Percentiles rank a stretch among this genome's conserved stretches.
phyloP scores from a whole-genome alignment of 257 asterid genomes.

The Petrea volubilis region DNA sequence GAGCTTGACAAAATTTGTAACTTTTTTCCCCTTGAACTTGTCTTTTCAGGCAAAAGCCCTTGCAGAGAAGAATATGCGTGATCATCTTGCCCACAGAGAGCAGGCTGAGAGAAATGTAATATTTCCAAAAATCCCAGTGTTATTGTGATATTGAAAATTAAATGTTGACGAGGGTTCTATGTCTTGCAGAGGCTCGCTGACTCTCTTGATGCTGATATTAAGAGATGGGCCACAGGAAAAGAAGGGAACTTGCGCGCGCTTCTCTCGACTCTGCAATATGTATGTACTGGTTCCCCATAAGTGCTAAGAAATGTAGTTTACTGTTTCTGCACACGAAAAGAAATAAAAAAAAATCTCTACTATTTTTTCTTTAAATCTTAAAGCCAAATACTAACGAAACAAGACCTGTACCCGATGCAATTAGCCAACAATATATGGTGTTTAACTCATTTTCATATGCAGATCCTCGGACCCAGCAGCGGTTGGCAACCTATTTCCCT shows the following conservation, averaged over 20 bases:
- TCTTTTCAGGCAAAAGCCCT: constrained; percentile 92
- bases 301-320: neutral
- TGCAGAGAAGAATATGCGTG: constrained; percentile 94
- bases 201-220: constrained; percentile 88
- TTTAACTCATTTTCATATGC: constrained; percentile 18
- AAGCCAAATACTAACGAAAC: neutral
- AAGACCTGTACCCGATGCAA: neutral
- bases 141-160: neutral
- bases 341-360: neutral
- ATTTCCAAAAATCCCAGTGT: constrained; percentile 13
- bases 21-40: constrained; percentile 1
- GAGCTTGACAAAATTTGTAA: constrained; percentile 12
- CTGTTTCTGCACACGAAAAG: neutral
- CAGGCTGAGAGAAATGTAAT: constrained; percentile 96
- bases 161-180: constrained; percentile 13
- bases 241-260: constrained; percentile 97
- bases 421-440: constrained; percentile 12
- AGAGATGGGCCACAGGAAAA: constrained; percentile 95
- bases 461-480: constrained; percentile 88
- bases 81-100: constrained; percentile 88
- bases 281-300: constrained; percentile 32
- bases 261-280: constrained; percentile 97
- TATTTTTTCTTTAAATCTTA: neutral
- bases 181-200: constrained; percentile 86
- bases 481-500: constrained; percentile 90